These are phyloP conservation scores for Paratrypanosoma confusum DNA, from an alignment of 208 protist genomes.

Conservation along the genomic window DNA sequence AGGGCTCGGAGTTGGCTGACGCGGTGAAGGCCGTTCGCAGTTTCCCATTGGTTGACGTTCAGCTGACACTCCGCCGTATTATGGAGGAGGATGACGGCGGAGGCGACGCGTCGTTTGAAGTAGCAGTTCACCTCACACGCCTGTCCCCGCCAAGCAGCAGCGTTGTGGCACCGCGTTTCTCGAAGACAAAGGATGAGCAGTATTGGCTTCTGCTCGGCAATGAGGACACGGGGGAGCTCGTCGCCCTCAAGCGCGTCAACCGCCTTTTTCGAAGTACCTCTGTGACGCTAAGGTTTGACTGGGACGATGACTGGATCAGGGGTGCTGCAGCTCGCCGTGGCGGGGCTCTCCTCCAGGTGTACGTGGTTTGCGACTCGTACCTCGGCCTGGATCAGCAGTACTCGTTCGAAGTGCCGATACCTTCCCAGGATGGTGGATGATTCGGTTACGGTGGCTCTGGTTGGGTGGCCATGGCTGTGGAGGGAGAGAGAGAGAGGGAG, in stretches of 20 bases:
- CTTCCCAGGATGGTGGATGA: background rate
- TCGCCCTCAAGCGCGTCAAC: constrained; percentile 87
- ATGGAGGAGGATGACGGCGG: constrained; percentile 16
- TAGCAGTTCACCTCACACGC: constrained; percentile 50
- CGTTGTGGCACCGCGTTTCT: constrained; percentile 78
- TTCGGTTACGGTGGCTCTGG: background rate
- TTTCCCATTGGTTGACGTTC: constrained; percentile 68
- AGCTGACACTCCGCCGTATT: constrained; percentile 22
- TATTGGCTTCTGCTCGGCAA: constrained; percentile 87
- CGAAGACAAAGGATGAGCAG: constrained; percentile 87
- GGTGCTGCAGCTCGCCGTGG: constrained; percentile 10
- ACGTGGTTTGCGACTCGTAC: constrained; percentile 87
- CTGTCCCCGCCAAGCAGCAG: constrained; percentile 34
- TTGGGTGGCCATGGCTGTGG: background rate
- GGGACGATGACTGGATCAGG: constrained; percentile 77
- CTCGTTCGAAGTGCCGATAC: constrained; percentile 43
- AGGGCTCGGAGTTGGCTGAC: constrained; percentile 32
- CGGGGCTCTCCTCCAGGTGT: constrained; percentile 46
- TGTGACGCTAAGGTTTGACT: constrained; percentile 64
- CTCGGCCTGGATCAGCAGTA: constrained; percentile 87
- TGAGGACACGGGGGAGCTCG: constrained; percentile 75
- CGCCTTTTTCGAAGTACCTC: constrained; percentile 37
- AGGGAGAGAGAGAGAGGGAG: background rate
- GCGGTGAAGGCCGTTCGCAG: constrained; percentile 63
- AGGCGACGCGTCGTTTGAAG: constrained; percentile 25